A percentile compares a stretch with the other conserved stretches of the same genome.
Conservation (phyloP, 2,329 filamentous ascomycete genomes). For the Sporothrix pseudoabietina region DNA sequence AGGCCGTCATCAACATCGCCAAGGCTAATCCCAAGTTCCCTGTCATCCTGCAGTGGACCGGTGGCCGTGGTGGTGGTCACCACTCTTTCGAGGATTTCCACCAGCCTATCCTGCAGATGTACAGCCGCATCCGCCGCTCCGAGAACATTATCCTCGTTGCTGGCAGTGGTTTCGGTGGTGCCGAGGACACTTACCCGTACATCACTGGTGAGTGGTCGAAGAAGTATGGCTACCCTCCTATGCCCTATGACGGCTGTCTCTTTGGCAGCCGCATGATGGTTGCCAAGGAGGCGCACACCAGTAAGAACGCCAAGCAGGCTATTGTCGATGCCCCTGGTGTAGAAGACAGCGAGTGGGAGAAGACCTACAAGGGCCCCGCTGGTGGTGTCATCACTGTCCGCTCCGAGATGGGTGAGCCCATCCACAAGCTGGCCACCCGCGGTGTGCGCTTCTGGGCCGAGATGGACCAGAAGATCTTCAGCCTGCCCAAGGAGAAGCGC, state of each 20-base stretch:
- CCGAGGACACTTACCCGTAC: slow-evolving; percentile 90
- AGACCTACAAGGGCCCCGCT: slow-evolving; percentile 86
- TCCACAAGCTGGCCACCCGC: slow-evolving; percentile 96
- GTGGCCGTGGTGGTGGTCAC: slow-evolving; percentile 88
- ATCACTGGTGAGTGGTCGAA: slow-evolving; percentile 87
- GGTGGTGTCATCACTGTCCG: slow-evolving; percentile 95
- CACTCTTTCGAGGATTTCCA: slow-evolving; percentile 97
- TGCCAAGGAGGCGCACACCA: slow-evolving; percentile 88
- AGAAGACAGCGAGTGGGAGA: slow-evolving; percentile 82
- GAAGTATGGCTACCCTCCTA: slow-evolving; percentile 82
- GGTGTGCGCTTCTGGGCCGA: slow-evolving; percentile 97
- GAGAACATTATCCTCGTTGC: slow-evolving; percentile 87
- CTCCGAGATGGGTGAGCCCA: slow-evolving; percentile 99
- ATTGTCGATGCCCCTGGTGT: slow-evolving; percentile 85
- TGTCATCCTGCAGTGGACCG: slow-evolving; percentile 93
- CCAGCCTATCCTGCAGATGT: slow-evolving; percentile 87
- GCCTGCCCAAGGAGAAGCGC: slow-evolving; percentile 90
- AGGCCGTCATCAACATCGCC: slow-evolving; percentile 87
- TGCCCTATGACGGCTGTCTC: slow-evolving; percentile 91
- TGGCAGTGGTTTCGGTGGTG: slow-evolving; percentile 87
- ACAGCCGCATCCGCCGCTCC: slow-evolving; percentile 79
- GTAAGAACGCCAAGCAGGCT: slow-evolving; percentile 82
- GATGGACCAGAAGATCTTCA: slow-evolving; percentile 99
- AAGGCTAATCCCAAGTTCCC: slow-evolving; percentile 93
- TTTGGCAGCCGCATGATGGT: slow-evolving; percentile 96